Evolutionary conservation across 306 rosid species (phyloP).

Genomic region (Fragaria ananassa): DNA sequence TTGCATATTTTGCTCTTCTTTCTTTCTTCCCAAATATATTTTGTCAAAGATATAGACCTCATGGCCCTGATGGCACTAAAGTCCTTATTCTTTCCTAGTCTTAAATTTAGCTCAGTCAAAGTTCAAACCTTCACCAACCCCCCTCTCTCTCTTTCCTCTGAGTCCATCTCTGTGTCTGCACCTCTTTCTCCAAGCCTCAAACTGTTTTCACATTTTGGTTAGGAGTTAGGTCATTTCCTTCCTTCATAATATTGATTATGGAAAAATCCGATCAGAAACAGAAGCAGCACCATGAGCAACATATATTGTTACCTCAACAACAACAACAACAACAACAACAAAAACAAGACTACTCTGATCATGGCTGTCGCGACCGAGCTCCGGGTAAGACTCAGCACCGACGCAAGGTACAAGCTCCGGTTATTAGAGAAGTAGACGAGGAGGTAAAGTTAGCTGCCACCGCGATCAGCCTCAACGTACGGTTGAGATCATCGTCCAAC

Average conservation of each 20-base stretch:
- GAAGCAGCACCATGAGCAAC: neutral
- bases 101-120: neutral
- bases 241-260: neutral
- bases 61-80: neutral
- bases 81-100: neutral
- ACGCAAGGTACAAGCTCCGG: neutral
- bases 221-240: neutral
- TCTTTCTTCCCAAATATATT: neutral
- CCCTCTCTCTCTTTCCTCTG: neutral
- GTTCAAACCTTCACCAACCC: constrained; percentile 11
- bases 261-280: constrained; percentile 3
- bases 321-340: neutral
- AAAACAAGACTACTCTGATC: neutral
- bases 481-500: constrained; percentile 61
- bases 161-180: neutral
- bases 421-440: neutral
- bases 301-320: neutral
- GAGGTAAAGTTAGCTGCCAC: constrained; percentile 43
- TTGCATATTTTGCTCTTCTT: neutral
- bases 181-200: neutral
- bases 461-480: constrained; percentile 51
- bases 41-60: neutral
- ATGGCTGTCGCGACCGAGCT: neutral
- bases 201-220: neutral
- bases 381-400: neutral